Evolutionary conservation across 495 filamentous ascomycete genomes (phyloP).

Genomic region (Xylaria bambusicola): DNA sequence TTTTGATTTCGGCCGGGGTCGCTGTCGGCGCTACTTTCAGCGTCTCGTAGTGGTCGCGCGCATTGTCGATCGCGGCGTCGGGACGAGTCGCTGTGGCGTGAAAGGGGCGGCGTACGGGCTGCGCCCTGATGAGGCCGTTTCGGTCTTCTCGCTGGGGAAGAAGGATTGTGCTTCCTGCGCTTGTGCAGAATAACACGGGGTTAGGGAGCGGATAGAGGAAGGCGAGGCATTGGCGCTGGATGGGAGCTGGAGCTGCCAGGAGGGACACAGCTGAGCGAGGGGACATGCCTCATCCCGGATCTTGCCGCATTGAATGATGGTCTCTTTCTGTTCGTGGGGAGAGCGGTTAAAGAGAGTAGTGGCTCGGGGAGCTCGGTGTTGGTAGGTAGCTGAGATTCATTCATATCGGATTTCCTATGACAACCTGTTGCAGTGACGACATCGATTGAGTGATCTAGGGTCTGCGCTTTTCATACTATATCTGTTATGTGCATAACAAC

Average conservation of each 20-base stretch:
- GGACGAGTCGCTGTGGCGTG: conserved; percentile 41
- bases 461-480: conserved; percentile 5
- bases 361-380: neutral
- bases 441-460: neutral
- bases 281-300: conserved; percentile 57
- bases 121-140: no score
- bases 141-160: neutral
- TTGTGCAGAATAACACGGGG: neutral
- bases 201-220: neutral
- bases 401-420: no score
- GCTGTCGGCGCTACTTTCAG: conserved; percentile 72
- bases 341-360: neutral
- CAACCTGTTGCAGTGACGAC: conserved; percentile 5
- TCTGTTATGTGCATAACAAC: no score
- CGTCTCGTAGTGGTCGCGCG: conserved; percentile 74
- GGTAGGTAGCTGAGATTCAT: neutral
- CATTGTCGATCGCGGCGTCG: conserved; percentile 34
- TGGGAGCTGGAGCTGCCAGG: conserved; percentile 29
- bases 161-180: conserved; percentile 9
- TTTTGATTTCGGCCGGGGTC: conserved; percentile 78
- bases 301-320: conserved; percentile 11
- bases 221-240: conserved; percentile 13
- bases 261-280: conserved; percentile 35
- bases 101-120: conserved; percentile 40
- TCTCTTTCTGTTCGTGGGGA: neutral